Evolutionary conservation across 2,329 filamentous ascomycete species (phyloP).

Genomic region (Sarocladiaceae sp.): DNA sequence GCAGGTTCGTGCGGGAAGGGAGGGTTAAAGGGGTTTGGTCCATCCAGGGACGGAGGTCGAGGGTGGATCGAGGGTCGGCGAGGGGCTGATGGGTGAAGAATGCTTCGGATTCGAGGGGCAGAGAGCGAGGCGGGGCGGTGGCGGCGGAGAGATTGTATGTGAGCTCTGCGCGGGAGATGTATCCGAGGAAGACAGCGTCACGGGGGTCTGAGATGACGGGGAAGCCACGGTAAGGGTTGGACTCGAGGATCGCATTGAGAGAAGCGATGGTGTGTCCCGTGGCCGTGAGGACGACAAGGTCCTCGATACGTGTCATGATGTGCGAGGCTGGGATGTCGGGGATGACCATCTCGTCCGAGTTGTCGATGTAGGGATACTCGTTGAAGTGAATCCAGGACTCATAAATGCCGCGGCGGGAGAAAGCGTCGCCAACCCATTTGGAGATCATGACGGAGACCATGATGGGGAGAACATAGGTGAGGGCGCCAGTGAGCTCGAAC

Average conservation of each 20-base stretch:
- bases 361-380: conserved; percentile 91
- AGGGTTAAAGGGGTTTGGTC: conserved; percentile 95
- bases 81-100: conserved; percentile 82
- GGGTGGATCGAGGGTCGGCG: conserved; percentile 66
- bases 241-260: conserved; percentile 63
- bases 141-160: conserved; percentile 63
- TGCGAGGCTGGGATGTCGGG: conserved; percentile 81
- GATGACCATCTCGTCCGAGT: conserved; percentile 71
- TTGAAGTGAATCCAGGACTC: conserved; percentile 97
- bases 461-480: conserved; percentile 94
- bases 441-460: conserved; percentile 98
- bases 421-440: conserved; percentile 97
- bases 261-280: conserved; percentile 80
- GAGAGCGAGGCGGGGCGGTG: conserved; percentile 47
- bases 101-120: conserved; percentile 67
- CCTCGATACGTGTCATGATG: conserved; percentile 89
- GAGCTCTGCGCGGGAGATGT: conserved; percentile 89
- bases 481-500: conserved; percentile 94
- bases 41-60: conserved; percentile 96
- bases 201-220: conserved; percentile 77
- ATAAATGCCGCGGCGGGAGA: conserved; percentile 90
- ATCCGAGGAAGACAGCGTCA: conserved; percentile 77
- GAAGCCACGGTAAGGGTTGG: conserved; percentile 81
- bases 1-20: conserved; percentile 66
- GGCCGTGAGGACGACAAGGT: conserved; percentile 80